These are phyloP conservation scores for Colletotrichum trifolii DNA, from an alignment of 2,329 filamentous ascomycete genomes.

Conservation along the genomic window DNA sequence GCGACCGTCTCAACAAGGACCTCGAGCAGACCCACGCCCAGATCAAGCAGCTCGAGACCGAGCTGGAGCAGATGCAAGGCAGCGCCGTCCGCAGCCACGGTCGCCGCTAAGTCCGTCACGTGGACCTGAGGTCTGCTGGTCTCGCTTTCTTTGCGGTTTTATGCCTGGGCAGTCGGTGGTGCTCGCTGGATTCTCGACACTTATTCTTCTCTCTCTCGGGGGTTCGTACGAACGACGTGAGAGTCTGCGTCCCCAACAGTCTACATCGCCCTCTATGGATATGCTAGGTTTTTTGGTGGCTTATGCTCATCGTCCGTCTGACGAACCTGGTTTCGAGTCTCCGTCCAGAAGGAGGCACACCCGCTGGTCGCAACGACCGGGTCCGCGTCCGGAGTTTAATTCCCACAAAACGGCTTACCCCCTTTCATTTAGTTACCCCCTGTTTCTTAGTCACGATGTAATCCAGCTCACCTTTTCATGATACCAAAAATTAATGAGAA, in stretches of 20 bases:
- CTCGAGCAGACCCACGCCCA: conserved; percentile 96
- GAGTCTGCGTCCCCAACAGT: conserved; percentile 4
- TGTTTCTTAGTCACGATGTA: conserved; percentile 53
- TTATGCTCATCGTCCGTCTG: conserved; percentile 1
- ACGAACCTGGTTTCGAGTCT: conserved; percentile 4
- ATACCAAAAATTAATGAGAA: conserved; percentile 58
- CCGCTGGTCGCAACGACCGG: conserved; percentile 13
- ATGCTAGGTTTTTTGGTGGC: conserved; percentile 22
- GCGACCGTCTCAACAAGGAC: conserved; percentile 99
- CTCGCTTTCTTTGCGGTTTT: conserved; percentile 32
- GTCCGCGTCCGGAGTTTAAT: conserved; percentile 30
- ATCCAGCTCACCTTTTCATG: conserved; percentile 57
- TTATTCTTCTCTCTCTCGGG: conserved; percentile 31
- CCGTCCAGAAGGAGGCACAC: conserved; percentile 1
- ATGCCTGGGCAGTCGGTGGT: conserved; percentile 40
- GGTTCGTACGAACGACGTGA: conserved; percentile 5
- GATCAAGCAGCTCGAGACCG: conserved; percentile 91
- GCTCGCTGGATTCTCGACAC: conserved; percentile 38
- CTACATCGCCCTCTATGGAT: conserved; percentile 24
- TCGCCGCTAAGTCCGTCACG: conserved; percentile 73
- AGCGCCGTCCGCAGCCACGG: conserved; percentile 90
- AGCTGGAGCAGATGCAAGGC: conserved; percentile 94
- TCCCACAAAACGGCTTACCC: conserved; percentile 35
- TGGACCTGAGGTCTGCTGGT: conserved; percentile 4
- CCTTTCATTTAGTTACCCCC: conserved; percentile 36